Conservation (phyloP, 345 rosid species). For the Hibiscus tridactylites region DNA sequence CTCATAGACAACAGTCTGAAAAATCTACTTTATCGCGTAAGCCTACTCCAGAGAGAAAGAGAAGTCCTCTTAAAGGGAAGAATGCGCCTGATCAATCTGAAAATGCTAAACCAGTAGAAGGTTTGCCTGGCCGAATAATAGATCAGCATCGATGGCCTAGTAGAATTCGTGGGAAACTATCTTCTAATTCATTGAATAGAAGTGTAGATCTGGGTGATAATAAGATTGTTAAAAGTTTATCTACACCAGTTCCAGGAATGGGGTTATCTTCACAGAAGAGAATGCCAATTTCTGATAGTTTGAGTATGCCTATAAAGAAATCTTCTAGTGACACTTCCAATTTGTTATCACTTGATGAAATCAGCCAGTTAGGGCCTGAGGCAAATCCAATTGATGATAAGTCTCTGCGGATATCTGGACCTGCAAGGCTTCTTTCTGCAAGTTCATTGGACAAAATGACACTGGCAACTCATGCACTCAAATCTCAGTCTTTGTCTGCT, state of each 20-base stretch:
- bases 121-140: slow-evolving; percentile 53
- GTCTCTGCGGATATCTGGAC: slow-evolving; percentile 26
- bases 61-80: slow-evolving; percentile 80
- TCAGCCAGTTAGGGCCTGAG: slow-evolving; percentile 31
- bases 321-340: slow-evolving; percentile 45
- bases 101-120: slow-evolving; percentile 83
- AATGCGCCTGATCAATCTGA: slow-evolving; percentile 74
- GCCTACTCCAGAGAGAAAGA: slow-evolving; percentile 73
- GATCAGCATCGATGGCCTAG: slow-evolving; percentile 96
- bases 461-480: slow-evolving; percentile 32
- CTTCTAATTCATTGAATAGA: slow-evolving; percentile 40
- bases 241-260: slow-evolving; percentile 33
- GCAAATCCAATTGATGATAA: slow-evolving; percentile 42
- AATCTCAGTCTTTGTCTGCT: slow-evolving; percentile 43
- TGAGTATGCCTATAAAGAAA: slow-evolving; percentile 43
- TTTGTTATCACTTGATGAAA: slow-evolving; percentile 29
- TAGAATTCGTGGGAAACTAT: slow-evolving; percentile 54
- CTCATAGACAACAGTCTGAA: slow-evolving; percentile 64
- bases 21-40: slow-evolving; percentile 46
- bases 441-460: slow-evolving; percentile 47
- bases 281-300: slow-evolving; percentile 34
- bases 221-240: slow-evolving; percentile 33
- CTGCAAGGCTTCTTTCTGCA: slow-evolving; percentile 38
- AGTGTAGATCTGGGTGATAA: slow-evolving; percentile 59
- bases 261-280: slow-evolving; percentile 44